phyloP scores from a whole-genome alignment of 2,329 filamentous ascomycete genomes.

The Hypoxylon sp. region DNA sequence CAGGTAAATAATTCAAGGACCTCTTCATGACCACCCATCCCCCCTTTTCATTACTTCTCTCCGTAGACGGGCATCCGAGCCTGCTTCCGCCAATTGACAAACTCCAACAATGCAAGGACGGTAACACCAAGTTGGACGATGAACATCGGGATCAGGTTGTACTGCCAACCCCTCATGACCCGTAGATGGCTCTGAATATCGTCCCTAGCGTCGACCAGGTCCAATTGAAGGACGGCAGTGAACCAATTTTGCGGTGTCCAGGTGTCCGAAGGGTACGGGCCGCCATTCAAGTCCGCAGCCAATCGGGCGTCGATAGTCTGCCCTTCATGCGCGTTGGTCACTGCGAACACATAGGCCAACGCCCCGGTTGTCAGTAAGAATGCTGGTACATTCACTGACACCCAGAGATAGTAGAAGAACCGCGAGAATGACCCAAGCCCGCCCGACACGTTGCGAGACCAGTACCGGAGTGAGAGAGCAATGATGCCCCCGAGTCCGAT shows the following conservation, averaged over 20 bases:
- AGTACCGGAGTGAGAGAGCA: constrained; percentile 51
- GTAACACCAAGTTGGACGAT: constrained; percentile 49
- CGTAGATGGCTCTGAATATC: constrained; percentile 51
- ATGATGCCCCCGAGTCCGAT: constrained; percentile 55
- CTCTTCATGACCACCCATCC: background rate
- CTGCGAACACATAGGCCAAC: constrained; percentile 57
- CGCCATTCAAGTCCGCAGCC: constrained; percentile 45
- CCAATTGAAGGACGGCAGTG: constrained; percentile 54
- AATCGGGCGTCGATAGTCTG: constrained; percentile 54
- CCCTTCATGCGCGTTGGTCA: constrained; percentile 50
- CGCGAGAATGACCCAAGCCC: constrained; percentile 19
- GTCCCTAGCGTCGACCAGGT: constrained; percentile 48
- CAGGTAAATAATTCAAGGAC: background rate
- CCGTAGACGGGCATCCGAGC: constrained; percentile 1
- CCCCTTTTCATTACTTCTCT: constrained; percentile 25
- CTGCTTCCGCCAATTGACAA: constrained; percentile 39
- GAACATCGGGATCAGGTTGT: constrained; percentile 56
- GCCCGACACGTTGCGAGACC: constrained; percentile 45
- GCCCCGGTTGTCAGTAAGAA: constrained; percentile 57
- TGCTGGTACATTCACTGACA: constrained; percentile 54
- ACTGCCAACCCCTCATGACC: constrained; percentile 57
- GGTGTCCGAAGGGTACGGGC: constrained; percentile 51
- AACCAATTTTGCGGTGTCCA: constrained; percentile 62
- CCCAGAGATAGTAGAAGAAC: constrained; percentile 56
- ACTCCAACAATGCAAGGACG: constrained; percentile 46